These are phyloP conservation scores for Nothophoma quercina DNA, from an alignment of 2,329 filamentous ascomycete genomes.

Conservation along the genomic window DNA sequence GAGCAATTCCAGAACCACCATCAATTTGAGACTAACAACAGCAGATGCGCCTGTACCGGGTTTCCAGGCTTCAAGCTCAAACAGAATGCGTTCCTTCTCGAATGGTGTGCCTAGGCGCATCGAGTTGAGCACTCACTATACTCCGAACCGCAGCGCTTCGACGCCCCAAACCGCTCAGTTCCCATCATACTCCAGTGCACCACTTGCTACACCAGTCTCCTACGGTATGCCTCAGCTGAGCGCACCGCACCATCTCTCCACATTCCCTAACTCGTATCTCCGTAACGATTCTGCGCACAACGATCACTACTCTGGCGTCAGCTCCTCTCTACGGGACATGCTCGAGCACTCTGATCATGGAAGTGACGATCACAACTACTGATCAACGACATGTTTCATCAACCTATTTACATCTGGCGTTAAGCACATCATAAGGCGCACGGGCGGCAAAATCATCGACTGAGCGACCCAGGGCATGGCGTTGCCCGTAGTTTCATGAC, in stretches of 20 bases:
- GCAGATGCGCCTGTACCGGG: conserved; percentile 50
- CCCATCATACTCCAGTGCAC: conserved; percentile 50
- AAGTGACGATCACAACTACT: conserved; percentile 38
- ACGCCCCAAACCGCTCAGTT: conserved; percentile 52
- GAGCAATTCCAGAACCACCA: conserved; percentile 5
- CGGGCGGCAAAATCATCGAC: conserved; percentile 8
- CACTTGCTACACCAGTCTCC: conserved; percentile 48
- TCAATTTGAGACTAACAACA: conserved; percentile 21
- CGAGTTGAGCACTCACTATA: conserved; percentile 51
- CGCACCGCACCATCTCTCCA: conserved; percentile 50
- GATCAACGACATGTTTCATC: conserved; percentile 1
- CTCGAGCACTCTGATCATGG: conserved; percentile 41
- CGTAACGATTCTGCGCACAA: conserved; percentile 45
- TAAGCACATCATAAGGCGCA: conserved; percentile 9
- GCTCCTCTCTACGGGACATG: conserved; percentile 47
- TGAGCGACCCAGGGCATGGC: conserved; percentile 8
- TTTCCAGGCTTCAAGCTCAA: conserved; percentile 48
- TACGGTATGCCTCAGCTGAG: conserved; percentile 49
- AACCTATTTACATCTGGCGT: conserved; percentile 7
- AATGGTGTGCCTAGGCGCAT: conserved; percentile 50
- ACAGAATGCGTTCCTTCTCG: conserved; percentile 52
- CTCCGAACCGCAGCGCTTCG: conserved; percentile 41
- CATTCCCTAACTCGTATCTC: conserved; percentile 48
- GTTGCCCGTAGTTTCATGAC: conserved; percentile 10
- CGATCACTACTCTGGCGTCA: conserved; percentile 46